These are phyloP conservation scores for Fusarium sp. DNA, from an alignment of 2,329 filamentous ascomycete species.

Conservation along the genomic window DNA sequence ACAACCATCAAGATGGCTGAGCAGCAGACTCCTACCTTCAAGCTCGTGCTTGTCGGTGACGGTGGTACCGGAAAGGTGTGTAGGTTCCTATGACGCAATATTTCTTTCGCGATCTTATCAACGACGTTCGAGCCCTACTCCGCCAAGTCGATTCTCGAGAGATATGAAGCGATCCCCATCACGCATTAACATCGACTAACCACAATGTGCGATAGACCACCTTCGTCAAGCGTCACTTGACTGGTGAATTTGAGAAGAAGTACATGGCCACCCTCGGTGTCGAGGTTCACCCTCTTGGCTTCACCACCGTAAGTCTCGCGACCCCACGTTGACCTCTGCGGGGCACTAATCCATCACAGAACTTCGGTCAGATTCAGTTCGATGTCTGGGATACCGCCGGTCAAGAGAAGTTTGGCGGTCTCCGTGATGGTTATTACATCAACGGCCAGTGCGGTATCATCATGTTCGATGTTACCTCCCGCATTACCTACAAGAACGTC, in stretches of 20 bases:
- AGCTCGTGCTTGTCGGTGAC: slow-evolving; percentile 99
- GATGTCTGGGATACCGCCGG: slow-evolving; percentile 99
- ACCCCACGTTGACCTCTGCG: slow-evolving; percentile 32
- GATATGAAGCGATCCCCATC: slow-evolving; percentile 14
- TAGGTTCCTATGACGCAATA: slow-evolving; percentile 38
- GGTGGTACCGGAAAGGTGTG: slow-evolving; percentile 98
- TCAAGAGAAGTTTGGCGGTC: slow-evolving; percentile 99
- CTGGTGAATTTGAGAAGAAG: slow-evolving; percentile 99
- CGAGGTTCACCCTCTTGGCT: slow-evolving; percentile 97
- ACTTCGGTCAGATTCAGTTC: slow-evolving; percentile 96
- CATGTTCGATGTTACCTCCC: slow-evolving; percentile 99
- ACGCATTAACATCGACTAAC: slow-evolving; percentile 31
- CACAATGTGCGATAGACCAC: slow-evolving; percentile 76
- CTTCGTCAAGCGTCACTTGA: slow-evolving; percentile 99
- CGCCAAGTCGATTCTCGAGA: slow-evolving; percentile 31
- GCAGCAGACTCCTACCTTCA: slow-evolving; percentile 81
- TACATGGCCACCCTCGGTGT: slow-evolving; percentile 99
- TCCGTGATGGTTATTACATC: slow-evolving; percentile 99
- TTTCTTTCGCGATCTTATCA: slow-evolving; percentile 34
- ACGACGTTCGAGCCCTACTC: slow-evolving; percentile 34
- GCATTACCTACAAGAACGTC: slow-evolving; percentile 99
- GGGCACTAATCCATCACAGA: slow-evolving; percentile 62
- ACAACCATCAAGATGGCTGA: slow-evolving; percentile 68
- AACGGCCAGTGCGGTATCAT: slow-evolving; percentile 99
- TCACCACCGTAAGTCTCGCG: slow-evolving; percentile 85